phyloP scores from a whole-genome alignment of 176 grass and related monocot species.

The Urochloa ruziziensis region DNA sequence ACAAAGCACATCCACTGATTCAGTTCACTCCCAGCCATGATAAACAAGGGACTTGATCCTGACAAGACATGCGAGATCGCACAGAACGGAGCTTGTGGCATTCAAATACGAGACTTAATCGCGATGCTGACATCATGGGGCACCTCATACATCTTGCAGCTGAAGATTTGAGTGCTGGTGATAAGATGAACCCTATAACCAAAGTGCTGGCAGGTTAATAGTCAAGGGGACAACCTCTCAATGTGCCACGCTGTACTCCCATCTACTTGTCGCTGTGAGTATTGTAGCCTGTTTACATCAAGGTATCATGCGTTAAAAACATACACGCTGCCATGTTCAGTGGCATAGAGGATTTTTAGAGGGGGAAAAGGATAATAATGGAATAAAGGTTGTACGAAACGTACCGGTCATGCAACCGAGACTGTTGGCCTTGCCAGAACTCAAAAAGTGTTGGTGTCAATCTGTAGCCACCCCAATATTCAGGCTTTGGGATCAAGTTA shows the following conservation, averaged over 20 bases:
- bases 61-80: not conserved
- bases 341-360: not conserved
- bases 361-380: not conserved
- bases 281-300: constrained; percentile 54
- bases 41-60: constrained; percentile 51
- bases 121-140: constrained; percentile 5
- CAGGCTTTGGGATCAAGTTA: constrained; percentile 72
- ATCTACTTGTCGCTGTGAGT: constrained; percentile 47
- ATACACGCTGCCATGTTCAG: not conserved
- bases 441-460: constrained; percentile 76
- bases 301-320: not conserved
- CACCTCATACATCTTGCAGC: constrained; percentile 17
- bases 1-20: not conserved
- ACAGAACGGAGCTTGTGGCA: not conserved
- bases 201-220: constrained; percentile 32
- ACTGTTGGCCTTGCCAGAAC: constrained; percentile 97
- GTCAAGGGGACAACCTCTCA: constrained; percentile 74
- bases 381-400: not conserved
- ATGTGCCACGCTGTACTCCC: constrained; percentile 57
- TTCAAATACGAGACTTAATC: constrained; percentile 56
- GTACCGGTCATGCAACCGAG: constrained; percentile 92
- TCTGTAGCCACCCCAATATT: constrained; percentile 88
- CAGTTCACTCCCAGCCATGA: not conserved
- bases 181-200: constrained; percentile 45
- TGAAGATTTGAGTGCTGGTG: constrained; percentile 15